Percentiles rank a stretch among this genome's conserved stretches.
Conservation (phyloP, 2,329 filamentous ascomycete species). For the Cladosporium velox region DNA sequence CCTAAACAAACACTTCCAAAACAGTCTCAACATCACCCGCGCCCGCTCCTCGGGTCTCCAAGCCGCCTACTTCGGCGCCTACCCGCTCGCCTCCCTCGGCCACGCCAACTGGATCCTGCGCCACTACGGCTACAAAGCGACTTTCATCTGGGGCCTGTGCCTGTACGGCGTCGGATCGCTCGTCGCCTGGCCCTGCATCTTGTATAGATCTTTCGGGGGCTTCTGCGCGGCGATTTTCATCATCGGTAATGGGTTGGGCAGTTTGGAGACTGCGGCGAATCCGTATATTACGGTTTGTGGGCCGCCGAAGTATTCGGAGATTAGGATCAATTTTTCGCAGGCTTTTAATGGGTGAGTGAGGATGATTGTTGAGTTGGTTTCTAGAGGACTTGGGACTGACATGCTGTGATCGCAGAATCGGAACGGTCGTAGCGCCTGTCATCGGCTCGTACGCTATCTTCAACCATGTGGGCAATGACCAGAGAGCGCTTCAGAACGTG, state of each 20-base stretch:
- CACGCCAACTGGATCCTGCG: slow-evolving; percentile 52
- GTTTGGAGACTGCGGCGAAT: slow-evolving; percentile 62
- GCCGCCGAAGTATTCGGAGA: slow-evolving; percentile 60
- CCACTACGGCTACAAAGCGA: slow-evolving; percentile 51
- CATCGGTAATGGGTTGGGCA: slow-evolving; percentile 45
- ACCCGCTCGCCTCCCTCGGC: slow-evolving; percentile 52
- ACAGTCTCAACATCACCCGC: slow-evolving; percentile 45
- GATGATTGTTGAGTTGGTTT: too few species aligned
- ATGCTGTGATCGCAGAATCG: slow-evolving; percentile 41
- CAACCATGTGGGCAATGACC: slow-evolving; percentile 52
- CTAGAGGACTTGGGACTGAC: background rate
- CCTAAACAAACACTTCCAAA: slow-evolving; percentile 53
- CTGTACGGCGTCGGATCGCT: slow-evolving; percentile 60
- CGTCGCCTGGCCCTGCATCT: slow-evolving; percentile 60
- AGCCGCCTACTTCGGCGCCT: slow-evolving; percentile 54
- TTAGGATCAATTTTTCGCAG: slow-evolving; percentile 61
- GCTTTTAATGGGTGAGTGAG: slow-evolving; percentile 51
- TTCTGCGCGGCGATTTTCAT: slow-evolving; percentile 62
- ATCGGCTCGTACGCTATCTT: slow-evolving; percentile 65
- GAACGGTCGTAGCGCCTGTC: slow-evolving; percentile 60
- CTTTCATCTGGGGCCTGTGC: slow-evolving; percentile 55
- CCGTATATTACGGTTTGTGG: slow-evolving; percentile 58
- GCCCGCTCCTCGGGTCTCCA: slow-evolving; percentile 50
- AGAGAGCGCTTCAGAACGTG: slow-evolving; percentile 57
- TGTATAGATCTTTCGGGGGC: slow-evolving; percentile 59